These are phyloP conservation scores for Heliosperma pusillum DNA, from an alignment of 148 eudicot species.

Conservation along the genomic window DNA sequence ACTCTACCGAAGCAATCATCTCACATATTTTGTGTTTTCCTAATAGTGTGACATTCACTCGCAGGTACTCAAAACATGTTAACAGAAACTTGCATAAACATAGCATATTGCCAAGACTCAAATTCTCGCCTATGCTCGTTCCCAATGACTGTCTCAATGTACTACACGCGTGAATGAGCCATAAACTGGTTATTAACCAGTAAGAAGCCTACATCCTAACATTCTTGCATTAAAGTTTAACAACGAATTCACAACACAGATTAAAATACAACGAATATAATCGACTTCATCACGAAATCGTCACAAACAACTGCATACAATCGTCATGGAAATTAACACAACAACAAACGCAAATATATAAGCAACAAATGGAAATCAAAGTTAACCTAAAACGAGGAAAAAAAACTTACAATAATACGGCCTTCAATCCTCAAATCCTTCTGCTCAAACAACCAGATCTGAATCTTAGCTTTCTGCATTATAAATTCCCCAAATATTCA, in stretches of 20 bases:
- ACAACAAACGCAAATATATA: background rate
- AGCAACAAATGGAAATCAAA: background rate
- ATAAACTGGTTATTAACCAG: background rate
- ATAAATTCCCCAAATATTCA: background rate
- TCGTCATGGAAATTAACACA: background rate
- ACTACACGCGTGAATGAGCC: background rate
- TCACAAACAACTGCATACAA: background rate
- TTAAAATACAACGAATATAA: background rate
- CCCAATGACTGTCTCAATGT: background rate
- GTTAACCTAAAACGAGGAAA: background rate
- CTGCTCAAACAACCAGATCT: constrained; percentile 97
- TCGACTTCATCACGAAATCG: background rate
- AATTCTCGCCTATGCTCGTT: background rate
- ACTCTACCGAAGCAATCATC: background rate
- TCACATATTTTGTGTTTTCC: background rate
- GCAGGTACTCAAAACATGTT: background rate
- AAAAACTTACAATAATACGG: constrained; percentile 64
- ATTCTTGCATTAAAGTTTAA: background rate
- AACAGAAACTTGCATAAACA: background rate
- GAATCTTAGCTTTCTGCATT: constrained; percentile 82
- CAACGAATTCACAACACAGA: background rate
- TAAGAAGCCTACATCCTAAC: background rate
- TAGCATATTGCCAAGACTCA: background rate
- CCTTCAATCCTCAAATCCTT: constrained; percentile 93
- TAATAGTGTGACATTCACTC: background rate